Evolutionary conservation across 441 rosid genomes (phyloP), one percentile per base, ranked within the genome.

Genomic region (Croton laevigatus): DNA sequence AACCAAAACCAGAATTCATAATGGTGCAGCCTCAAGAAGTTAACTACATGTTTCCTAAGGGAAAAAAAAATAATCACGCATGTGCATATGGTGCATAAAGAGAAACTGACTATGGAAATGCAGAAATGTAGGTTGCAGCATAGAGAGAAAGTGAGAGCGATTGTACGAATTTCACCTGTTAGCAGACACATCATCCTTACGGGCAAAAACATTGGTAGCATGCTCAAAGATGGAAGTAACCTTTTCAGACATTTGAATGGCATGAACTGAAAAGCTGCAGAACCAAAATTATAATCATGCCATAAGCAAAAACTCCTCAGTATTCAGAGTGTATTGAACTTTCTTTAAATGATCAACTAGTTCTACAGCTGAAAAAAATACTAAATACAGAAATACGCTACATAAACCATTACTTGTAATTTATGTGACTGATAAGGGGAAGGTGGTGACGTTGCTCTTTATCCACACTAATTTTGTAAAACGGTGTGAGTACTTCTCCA

Each of bases 191-290:
- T 86, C 95, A 81, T 89, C 99, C 75, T 79, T 88, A 80, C 88
- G 92, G 69, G 87, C 86, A 51, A 93, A 83, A 77, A 90, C 83
- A 54, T 85, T 84, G 82, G 91, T 87, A 77, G 99, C 99, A 34
- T 71, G 94, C 84, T 91, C 96, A 80, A 95, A 83, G 65, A 96
- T 72, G 59, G 95, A 79, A 69, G 97, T 91, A 70, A 93, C 97
- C 84, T 91, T 89, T 81, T 88, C 96, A 70, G 89, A 90, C 98
- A 91, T 90, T 84, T 89, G 91, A 71, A 96, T 88, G 63, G 93
- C 96, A 85, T 93, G 96, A 72, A 91, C 97, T 73, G 99, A 96
- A 71, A 86, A 90, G 78, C 97, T 96, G 86, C 81, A 81, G 16
- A 79, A 46, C 27, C 60, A 64, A 69, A 53, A 44, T 65, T 23